Base-by-base conservation (phyloP, 1,284 basidiomycete species). In the Ceratobasidium sp. region DNA sequence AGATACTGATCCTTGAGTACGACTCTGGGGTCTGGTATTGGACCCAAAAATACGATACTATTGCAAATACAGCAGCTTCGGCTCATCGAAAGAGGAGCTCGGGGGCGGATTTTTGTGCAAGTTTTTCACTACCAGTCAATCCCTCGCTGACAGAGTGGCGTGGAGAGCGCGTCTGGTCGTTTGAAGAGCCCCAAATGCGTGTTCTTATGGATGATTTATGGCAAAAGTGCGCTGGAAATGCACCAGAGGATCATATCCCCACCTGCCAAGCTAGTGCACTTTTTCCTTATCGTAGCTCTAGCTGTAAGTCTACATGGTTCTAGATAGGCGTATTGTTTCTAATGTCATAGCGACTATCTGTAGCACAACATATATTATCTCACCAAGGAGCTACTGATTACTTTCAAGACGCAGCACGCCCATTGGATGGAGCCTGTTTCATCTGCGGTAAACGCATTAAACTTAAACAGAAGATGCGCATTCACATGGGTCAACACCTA, bases 21-120 rank as follows among this genome's bases (percentile, higher is more conserved):
- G 64, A 67, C 32, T 39, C 10, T 14, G 64, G 64, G 12, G 28
- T 28, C 10, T 67, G 64, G 64, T 67, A 57, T 28, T 67, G 64
- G 64, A 67, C 59, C 6, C 41, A 46, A 16, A 1, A n/a, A 39
- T 61, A 45, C 26, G 41, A 61, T n/a, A 8, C 23, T 0, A 28
- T 10, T 4, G 8, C 59, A 14, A 45, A 45, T 9, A 45, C 9
- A 4, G 26, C 59, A 3, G 23, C 41, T 3, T 28, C 43, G 1
- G 41, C 59, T 12, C 43, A 46, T 32, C 41, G 43, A 32, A 61
- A 61, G 14, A 23, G 41, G 0, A 4, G 5, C 12, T 14, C n/a
- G 0, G 41, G 59, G 2, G 21, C 26, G 3, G 59, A 61, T 30
- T 61, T 61, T 32, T 14, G 8, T 28, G 59, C 59, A 6, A 39